Evolutionary conservation across 768 basidiomycete genomes (phyloP).

Genomic region (Amanita rubescens): DNA sequence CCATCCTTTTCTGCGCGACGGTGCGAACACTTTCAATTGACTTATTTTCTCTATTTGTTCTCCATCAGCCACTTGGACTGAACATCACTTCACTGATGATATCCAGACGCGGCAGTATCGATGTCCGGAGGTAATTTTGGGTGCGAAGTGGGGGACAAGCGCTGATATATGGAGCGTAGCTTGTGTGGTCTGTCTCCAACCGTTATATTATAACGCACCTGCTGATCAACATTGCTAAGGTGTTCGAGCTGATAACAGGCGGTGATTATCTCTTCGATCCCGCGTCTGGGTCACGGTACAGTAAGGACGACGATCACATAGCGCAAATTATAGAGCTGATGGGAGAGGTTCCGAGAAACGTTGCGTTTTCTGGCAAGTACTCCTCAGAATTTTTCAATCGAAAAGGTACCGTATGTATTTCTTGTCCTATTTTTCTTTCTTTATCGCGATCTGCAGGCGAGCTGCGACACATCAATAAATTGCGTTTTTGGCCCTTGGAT

Average conservation of each 20-base stretch:
- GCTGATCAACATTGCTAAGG: slow-evolving; percentile 31
- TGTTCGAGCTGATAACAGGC: slow-evolving; percentile 93
- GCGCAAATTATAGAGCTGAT: slow-evolving; percentile 97
- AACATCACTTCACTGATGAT: slow-evolving; percentile 98
- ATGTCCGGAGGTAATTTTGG: slow-evolving; percentile 95
- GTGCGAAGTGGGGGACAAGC: slow-evolving; percentile 91
- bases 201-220: not conserved
- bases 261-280: slow-evolving; percentile 99
- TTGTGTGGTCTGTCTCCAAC: slow-evolving; percentile 62
- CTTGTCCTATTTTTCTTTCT: not conserved
- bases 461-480: slow-evolving; percentile 88
- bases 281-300: slow-evolving; percentile 88
- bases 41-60: slow-evolving; percentile 2
- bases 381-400: slow-evolving; percentile 92
- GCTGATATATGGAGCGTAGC: slow-evolving; percentile 97
- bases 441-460: slow-evolving; percentile 39
- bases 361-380: slow-evolving; percentile 91
- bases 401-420: slow-evolving; percentile 52
- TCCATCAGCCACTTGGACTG: slow-evolving; percentile 68
- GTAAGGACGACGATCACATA: slow-evolving; percentile 95
- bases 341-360: slow-evolving; percentile 77
- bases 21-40: not conserved
- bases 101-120: slow-evolving; percentile 97
- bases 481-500: slow-evolving; percentile 86
- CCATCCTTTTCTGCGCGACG: slow-evolving; percentile 1